phyloP scores from a whole-genome alignment of 257 asterid species.

The Scutellaria minor region DNA sequence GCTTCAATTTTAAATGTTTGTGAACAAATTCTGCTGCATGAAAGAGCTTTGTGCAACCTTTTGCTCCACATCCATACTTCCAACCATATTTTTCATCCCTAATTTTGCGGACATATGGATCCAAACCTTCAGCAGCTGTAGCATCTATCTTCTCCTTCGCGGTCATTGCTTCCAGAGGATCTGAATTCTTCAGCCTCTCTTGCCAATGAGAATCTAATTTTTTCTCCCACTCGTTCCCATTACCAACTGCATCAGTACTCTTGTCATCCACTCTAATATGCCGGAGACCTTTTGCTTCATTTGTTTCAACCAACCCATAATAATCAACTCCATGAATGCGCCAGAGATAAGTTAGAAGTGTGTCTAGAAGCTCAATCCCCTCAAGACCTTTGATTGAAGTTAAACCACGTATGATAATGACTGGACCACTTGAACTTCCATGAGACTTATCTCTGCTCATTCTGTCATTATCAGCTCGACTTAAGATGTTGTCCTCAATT shows the following conservation, averaged over 20 bases:
- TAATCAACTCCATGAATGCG: slow-evolving; percentile 97
- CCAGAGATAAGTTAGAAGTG: slow-evolving; percentile 94
- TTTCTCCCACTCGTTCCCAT: slow-evolving; percentile 84
- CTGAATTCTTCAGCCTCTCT: slow-evolving; percentile 85
- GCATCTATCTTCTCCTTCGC: slow-evolving; percentile 96
- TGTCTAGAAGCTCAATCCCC: slow-evolving; percentile 91
- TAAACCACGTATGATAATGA: slow-evolving; percentile 78
- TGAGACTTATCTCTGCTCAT: slow-evolving; percentile 80
- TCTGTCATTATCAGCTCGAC: slow-evolving; percentile 81
- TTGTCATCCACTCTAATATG: slow-evolving; percentile 77
- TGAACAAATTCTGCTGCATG: slow-evolving; percentile 95
- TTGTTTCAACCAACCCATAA: slow-evolving; percentile 82
- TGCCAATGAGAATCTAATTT: slow-evolving; percentile 86
- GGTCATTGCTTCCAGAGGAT: slow-evolving; percentile 89
- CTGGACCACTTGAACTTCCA: slow-evolving; percentile 89
- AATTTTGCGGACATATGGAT: slow-evolving; percentile 89
- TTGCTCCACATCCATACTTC: slow-evolving; percentile 99
- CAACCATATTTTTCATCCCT: slow-evolving; percentile 99
- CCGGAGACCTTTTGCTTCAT: slow-evolving; percentile 90
- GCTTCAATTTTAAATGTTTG: slow-evolving; percentile 94
- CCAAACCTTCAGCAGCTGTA: slow-evolving; percentile 83
- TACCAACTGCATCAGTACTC: slow-evolving; percentile 51
- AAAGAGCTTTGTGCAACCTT: slow-evolving; percentile 99
- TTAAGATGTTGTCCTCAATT: slow-evolving; percentile 81
- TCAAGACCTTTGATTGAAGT: slow-evolving; percentile 87